Percentiles rank a stretch among this genome's conserved stretches.
Evolutionary conservation across 208 protist genomes (phyloP).

Genomic region (Trypanosomatidae sp.): DNA sequence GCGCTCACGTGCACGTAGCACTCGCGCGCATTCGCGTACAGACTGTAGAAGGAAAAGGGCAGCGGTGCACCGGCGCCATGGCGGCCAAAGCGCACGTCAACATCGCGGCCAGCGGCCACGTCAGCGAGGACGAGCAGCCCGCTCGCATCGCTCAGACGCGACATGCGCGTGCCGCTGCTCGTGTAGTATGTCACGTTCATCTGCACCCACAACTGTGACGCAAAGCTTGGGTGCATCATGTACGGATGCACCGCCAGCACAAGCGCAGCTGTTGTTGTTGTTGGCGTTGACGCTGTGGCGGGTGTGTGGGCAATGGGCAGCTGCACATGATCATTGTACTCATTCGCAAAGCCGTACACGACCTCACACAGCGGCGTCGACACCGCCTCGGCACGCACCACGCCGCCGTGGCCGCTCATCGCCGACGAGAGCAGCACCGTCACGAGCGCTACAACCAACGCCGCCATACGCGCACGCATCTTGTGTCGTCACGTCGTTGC

Average conservation of each 20-base stretch:
- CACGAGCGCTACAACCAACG: neutral
- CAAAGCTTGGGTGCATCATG: conserved; percentile 9
- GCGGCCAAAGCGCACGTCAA: conserved; percentile 42
- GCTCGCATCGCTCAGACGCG: conserved; percentile 23
- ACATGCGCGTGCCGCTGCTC: conserved; percentile 10
- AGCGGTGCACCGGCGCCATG: conserved; percentile 32
- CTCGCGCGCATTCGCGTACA: conserved; percentile 42
- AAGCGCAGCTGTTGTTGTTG: no score
- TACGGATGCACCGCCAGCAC: conserved; percentile 44
- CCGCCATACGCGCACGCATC: neutral
- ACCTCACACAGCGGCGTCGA: conserved; percentile 27
- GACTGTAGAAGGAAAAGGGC: conserved; percentile 71
- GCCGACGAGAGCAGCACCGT: neutral
- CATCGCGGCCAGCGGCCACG: conserved; percentile 26
- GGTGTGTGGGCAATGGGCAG: conserved; percentile 27
- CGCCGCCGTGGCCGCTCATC: neutral
- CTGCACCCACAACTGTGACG: conserved; percentile 28
- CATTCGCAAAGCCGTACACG: conserved; percentile 56
- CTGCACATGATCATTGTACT: conserved; percentile 37
- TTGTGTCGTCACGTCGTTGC: no score
- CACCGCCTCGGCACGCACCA: neutral
- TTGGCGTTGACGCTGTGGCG: no score
- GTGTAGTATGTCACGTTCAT: conserved; percentile 47
- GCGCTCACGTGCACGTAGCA: conserved; percentile 47
- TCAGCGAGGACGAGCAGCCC: conserved; percentile 35